A percentile compares a stretch with the other conserved stretches of the same genome.
These are phyloP conservation scores for Ascochyta lentis DNA, from an alignment of 2,329 filamentous ascomycete genomes.

Conservation along the genomic window DNA sequence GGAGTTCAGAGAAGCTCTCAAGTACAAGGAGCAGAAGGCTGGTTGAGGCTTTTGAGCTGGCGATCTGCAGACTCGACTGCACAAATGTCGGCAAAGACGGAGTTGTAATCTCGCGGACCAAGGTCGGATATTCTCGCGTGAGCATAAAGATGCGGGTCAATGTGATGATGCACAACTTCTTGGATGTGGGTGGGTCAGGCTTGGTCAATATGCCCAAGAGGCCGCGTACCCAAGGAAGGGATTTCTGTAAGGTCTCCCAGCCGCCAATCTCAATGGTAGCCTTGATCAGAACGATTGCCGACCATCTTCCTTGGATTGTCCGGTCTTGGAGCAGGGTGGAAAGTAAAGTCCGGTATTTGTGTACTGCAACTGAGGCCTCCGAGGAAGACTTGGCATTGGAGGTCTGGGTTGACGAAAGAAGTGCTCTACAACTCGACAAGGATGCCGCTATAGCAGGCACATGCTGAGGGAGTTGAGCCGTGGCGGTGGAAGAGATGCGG, in stretches of 20 bases:
- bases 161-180: conserved; percentile 77
- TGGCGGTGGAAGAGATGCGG: conserved; percentile 73
- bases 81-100: conserved; percentile 79
- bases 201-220: conserved; percentile 80
- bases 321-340: conserved; percentile 80
- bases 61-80: conserved; percentile 72
- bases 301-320: conserved; percentile 75
- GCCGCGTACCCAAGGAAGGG: conserved; percentile 77
- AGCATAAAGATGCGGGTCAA: conserved; percentile 84
- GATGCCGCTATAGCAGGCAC: conserved; percentile 70
- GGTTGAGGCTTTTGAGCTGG: conserved; percentile 27
- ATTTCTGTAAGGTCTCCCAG: conserved; percentile 78
- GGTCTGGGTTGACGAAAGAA: conserved; percentile 67
- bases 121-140: conserved; percentile 80
- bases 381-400: conserved; percentile 67
- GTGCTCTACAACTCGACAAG: conserved; percentile 60
- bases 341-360: conserved; percentile 81
- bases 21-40: conserved; percentile 71
- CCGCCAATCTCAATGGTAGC: conserved; percentile 81
- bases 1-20: conserved; percentile 72
- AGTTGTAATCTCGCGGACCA: conserved; percentile 86
- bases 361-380: conserved; percentile 73
- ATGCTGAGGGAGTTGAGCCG: conserved; percentile 75
- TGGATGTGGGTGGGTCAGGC: conserved; percentile 75
- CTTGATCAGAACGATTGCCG: conserved; percentile 80